Percentiles rank a stretch among this genome's conserved stretches.
Conservation (phyloP, 2,329 filamentous ascomycete species). For the Emericellopsis atlantica region DNA sequence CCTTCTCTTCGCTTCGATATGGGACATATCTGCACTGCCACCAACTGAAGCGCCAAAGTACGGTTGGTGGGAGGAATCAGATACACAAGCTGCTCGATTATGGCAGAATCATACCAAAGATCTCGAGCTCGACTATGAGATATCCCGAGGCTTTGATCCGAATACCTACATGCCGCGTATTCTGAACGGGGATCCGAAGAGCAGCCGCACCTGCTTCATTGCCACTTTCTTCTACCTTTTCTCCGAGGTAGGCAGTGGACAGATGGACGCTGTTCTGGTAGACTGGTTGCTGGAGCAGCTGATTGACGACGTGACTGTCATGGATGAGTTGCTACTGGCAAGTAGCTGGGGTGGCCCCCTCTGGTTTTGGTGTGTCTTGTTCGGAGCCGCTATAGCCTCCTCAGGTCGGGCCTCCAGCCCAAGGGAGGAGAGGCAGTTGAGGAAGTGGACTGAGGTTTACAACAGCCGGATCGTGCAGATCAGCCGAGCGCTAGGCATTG, state of each 20-base stretch:
- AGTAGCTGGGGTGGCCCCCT: conserved; percentile 27
- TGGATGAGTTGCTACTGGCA: conserved; percentile 23
- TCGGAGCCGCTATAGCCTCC: conserved; percentile 27
- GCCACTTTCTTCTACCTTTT: conserved; percentile 33
- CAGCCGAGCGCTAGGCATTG: conserved; percentile 22
- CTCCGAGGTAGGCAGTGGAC: conserved; percentile 26
- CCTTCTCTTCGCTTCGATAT: conserved; percentile 28
- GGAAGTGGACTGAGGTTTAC: conserved; percentile 22
- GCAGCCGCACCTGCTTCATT: conserved; percentile 30
- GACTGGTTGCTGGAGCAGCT: conserved; percentile 33
- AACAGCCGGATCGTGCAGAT: conserved; percentile 26
- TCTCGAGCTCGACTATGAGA: conserved; percentile 22
- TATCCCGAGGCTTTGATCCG: conserved; percentile 18
- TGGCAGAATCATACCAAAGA: conserved; percentile 22
- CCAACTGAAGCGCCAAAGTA: conserved; percentile 20
- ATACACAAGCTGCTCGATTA: conserved; percentile 19
- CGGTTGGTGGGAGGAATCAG: conserved; percentile 21
- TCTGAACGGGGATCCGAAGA: conserved; percentile 19
- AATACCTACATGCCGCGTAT: conserved; percentile 19
- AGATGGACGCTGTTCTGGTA: conserved; percentile 27
- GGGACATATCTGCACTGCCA: conserved; percentile 21
- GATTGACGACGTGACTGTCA: conserved; percentile 27
- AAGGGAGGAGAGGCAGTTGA: conserved; percentile 22
- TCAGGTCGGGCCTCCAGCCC: conserved; percentile 21
- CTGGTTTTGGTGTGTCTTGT: conserved; percentile 33